Evolutionary conservation across 2,329 filamentous ascomycete species (phyloP).

Genomic region (Albophoma yamanashiensis): DNA sequence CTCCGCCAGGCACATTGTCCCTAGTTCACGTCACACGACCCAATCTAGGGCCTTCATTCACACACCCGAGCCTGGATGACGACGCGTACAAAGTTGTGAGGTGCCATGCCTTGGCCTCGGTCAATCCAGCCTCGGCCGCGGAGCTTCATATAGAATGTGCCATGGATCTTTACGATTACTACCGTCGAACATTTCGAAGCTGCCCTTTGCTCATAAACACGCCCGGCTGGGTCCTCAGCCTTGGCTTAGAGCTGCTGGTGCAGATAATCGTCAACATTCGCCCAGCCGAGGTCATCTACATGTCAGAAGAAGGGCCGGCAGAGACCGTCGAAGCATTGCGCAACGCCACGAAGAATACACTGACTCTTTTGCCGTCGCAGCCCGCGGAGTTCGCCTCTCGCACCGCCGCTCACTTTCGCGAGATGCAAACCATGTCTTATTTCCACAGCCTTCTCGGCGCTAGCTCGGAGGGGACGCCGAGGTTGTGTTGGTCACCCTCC

Average conservation of each 20-base stretch:
- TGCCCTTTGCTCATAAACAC: slow-evolving; percentile 62
- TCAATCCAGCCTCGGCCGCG: slow-evolving; percentile 54
- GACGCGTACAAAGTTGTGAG: slow-evolving; percentile 33
- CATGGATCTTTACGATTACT: slow-evolving; percentile 49
- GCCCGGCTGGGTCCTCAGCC: slow-evolving; percentile 62
- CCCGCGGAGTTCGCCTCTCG: slow-evolving; percentile 42
- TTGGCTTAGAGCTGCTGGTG: slow-evolving; percentile 54
- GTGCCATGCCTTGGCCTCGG: slow-evolving; percentile 56
- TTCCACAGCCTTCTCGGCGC: slow-evolving; percentile 43
- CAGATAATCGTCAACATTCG: slow-evolving; percentile 42
- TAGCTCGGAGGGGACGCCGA: neutral
- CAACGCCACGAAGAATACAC: slow-evolving; percentile 27
- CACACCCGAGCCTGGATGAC: slow-evolving; percentile 35
- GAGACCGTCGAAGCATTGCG: slow-evolving; percentile 45
- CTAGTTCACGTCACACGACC: slow-evolving; percentile 49
- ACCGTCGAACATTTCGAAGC: slow-evolving; percentile 32
- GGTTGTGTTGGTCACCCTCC: slow-evolving; percentile 35
- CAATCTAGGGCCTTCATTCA: slow-evolving; percentile 58
- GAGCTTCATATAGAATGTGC: slow-evolving; percentile 56
- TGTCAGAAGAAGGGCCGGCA: slow-evolving; percentile 52
- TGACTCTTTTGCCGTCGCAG: slow-evolving; percentile 49
- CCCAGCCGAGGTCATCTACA: slow-evolving; percentile 55
- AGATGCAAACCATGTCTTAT: slow-evolving; percentile 73
- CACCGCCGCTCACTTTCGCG: slow-evolving; percentile 54
- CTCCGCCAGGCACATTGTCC: slow-evolving; percentile 57